Evolutionary conservation across 176 grass and related monocot species (phyloP).

Genomic region (Saccharum officinarum): DNA sequence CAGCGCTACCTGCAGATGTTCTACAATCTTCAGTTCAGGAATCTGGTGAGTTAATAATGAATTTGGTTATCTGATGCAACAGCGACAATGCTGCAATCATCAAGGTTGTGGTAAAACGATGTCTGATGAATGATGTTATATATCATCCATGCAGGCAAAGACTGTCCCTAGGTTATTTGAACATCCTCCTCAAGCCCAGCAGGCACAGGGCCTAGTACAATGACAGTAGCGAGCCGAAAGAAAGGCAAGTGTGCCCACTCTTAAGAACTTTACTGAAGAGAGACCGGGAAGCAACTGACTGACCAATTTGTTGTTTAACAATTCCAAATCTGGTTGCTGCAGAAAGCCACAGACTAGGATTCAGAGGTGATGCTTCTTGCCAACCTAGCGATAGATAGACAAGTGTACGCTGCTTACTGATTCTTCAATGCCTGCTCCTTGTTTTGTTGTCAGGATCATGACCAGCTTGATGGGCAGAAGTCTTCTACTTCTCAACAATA

Average conservation of each 20-base stretch:
- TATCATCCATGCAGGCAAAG: constrained; percentile 49
- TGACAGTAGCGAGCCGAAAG: constrained; percentile 26
- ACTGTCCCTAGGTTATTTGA: constrained; percentile 39
- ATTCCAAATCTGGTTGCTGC: constrained; percentile 30
- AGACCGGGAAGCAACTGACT: constrained; percentile 56
- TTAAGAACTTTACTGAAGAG: constrained; percentile 59
- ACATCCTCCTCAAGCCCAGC: constrained; percentile 21
- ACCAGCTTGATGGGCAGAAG: constrained; percentile 41
- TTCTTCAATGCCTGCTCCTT: not conserved
- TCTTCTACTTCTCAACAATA: not conserved
- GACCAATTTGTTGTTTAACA: constrained; percentile 47
- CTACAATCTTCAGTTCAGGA: constrained; percentile 79
- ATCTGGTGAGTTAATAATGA: constrained; percentile 44
- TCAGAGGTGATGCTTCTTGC: constrained; percentile 48
- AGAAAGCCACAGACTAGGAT: constrained; percentile 64
- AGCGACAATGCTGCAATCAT: not conserved
- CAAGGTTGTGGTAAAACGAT: not conserved
- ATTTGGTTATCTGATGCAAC: not conserved
- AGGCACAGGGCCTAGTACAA: constrained; percentile 12
- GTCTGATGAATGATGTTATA: not conserved
- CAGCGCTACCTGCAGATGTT: constrained; percentile 71
- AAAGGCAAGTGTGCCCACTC: constrained; percentile 66
- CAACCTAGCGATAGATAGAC: not conserved
- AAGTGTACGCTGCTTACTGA: not conserved
- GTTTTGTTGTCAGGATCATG: constrained; percentile 49